Conservation (phyloP, 2,329 filamentous ascomycete genomes). For the Hypoxylon sp. region DNA sequence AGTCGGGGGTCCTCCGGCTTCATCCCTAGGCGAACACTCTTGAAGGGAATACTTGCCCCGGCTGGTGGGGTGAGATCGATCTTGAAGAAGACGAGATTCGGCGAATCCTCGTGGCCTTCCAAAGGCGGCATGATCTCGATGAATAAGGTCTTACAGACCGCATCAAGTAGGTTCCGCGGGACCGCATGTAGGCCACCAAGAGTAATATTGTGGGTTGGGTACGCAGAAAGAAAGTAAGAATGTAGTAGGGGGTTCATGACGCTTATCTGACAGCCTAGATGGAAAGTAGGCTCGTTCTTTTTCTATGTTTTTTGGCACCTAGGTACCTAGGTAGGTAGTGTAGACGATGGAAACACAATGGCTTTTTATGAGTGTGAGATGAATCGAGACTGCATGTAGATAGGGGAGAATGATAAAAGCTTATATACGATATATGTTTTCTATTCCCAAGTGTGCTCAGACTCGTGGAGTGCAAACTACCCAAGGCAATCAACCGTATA, state of each 20-base stretch:
- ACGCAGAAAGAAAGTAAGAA: background rate
- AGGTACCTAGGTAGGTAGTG: too few relatives aligned
- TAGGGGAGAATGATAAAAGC: background rate
- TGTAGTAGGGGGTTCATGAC: background rate
- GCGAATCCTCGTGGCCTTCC: background rate
- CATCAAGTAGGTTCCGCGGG: background rate
- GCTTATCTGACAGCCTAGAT: background rate
- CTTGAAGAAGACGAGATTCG: slow-evolving; percentile 1
- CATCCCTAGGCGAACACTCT: background rate
- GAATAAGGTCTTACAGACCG: background rate
- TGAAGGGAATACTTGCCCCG: background rate
- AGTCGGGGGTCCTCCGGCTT: background rate
- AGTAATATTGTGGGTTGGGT: background rate
- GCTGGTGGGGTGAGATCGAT: background rate
- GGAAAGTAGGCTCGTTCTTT: background rate
- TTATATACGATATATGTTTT: background rate
- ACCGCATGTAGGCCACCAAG: background rate
- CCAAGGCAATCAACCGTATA: background rate
- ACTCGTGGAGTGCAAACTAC: background rate
- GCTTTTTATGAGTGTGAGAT: background rate
- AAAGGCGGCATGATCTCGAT: background rate
- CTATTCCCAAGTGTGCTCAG: background rate
- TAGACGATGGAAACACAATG: background rate
- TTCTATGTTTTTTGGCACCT: background rate
- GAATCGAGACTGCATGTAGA: background rate